Evolutionary conservation across 2,329 filamentous ascomycete species (phyloP), one percentile per base, ranked within the genome.

Genomic region (Colletotrichum sp.): DNA sequence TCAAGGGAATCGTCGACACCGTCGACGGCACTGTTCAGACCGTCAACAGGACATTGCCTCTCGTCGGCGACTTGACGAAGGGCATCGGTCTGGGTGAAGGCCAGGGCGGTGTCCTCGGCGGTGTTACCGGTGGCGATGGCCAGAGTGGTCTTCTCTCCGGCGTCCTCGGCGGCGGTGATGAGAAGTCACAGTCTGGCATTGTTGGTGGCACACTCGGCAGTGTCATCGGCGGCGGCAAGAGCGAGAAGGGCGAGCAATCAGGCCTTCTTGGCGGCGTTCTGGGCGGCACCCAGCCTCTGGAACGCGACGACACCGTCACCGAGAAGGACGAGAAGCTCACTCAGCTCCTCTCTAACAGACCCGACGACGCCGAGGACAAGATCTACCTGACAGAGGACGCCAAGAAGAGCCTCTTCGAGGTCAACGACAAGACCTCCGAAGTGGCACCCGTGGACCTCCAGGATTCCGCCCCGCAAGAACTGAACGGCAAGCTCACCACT

Each of bases 21-120:
- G 75, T 72, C 6, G 77, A 78, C n/a, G 77, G 77, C 16, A 78
- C 77, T 6, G 72, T 80, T 22, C 77, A 81, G 74, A 79, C 80
- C 19, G 80, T 82, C 11, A 81, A 76, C 75, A 66, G 72, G 57
- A 71, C 68, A 48, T 57, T 78, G 55, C 77, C 77, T 4, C 61
- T 78, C 22, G 76, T 78, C 57, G 77, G 74, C 52, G 70, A 74
- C 25, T 30, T 78, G 66, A 77, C 72, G n/a, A 78, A 77, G 63
- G 77, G 77, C 15, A 57, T 77, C 6, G 76, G 77, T 13, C 57
- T 78, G 48, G 77, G 77, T 5, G 76, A 76, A 48, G 72, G 74
- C 12, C 74, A 76, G 22, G 71, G 71, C n/a, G 75, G 69, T 59
- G 68, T 71, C 11, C 69, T 78, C 30, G 72, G 75, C 36, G 76